These are phyloP conservation scores for Lodderomyces margitis DNA, from an alignment of 1,139 yeast species.

Conservation along the genomic window DNA sequence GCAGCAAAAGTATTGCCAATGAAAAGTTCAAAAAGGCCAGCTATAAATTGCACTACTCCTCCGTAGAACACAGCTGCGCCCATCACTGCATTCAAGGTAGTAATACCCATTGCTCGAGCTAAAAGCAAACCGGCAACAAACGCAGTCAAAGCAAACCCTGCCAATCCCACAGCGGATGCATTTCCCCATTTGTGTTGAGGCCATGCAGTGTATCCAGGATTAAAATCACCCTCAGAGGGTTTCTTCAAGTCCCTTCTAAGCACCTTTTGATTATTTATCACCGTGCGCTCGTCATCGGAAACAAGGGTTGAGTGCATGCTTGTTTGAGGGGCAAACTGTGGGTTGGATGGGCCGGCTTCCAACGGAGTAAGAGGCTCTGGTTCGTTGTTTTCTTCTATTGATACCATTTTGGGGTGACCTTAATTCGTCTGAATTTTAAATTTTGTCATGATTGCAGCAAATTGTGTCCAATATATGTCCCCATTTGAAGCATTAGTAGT, in stretches of 20 bases:
- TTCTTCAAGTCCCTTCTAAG: constrained; percentile 23
- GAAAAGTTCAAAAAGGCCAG: constrained; percentile 53
- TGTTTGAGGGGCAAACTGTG: constrained; percentile 17
- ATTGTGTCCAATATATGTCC: not conserved
- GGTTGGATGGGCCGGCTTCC: constrained; percentile 1
- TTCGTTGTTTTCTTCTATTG: constrained; percentile 1
- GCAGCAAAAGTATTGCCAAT: constrained; percentile 37
- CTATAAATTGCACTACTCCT: constrained; percentile 46
- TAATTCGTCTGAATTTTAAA: too few relatives aligned
- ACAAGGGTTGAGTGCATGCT: constrained; percentile 1
- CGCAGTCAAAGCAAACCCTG: constrained; percentile 52
- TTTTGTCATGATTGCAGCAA: too few relatives aligned
- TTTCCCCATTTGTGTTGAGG: constrained; percentile 45
- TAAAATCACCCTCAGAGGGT: constrained; percentile 37
- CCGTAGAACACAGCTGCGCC: constrained; percentile 46
- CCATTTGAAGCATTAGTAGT: not conserved
- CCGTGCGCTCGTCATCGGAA: constrained; percentile 22
- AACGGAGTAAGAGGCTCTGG: constrained; percentile 3
- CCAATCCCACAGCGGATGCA: constrained; percentile 62
- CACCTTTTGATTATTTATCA: constrained; percentile 33
- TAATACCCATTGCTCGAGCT: constrained; percentile 42
- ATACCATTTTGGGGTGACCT: not conserved
- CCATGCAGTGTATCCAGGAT: constrained; percentile 30
- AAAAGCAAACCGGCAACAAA: constrained; percentile 45
- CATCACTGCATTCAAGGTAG: constrained; percentile 36